Evolutionary conservation across 805 yeast genomes (phyloP).

Genomic region (Saccharomycopsis lassenensis): DNA sequence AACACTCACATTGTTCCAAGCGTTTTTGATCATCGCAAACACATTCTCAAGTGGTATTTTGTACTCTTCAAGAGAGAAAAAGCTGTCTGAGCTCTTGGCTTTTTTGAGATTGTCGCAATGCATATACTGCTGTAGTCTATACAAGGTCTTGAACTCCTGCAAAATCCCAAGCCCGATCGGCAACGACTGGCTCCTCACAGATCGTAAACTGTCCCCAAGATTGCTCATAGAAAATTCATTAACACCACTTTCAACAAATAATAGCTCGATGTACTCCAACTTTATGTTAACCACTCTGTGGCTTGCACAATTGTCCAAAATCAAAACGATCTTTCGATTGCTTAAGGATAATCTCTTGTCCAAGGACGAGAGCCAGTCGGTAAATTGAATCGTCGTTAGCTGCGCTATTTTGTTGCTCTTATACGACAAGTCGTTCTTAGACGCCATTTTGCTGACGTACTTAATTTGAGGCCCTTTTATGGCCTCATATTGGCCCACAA

Average conservation of each 20-base stretch:
- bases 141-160: slow-evolving; percentile 48
- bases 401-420: slow-evolving; percentile 52
- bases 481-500: slow-evolving; percentile 48
- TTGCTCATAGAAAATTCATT: not conserved
- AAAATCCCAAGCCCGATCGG: slow-evolving; percentile 58
- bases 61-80: slow-evolving; percentile 28
- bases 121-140: slow-evolving; percentile 45
- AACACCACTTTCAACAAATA: slow-evolving; percentile 12
- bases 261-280: slow-evolving; percentile 24
- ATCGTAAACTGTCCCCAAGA: not conserved
- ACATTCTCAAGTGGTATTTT: slow-evolving; percentile 43
- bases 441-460: slow-evolving; percentile 35
- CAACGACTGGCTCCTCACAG: slow-evolving; percentile 27
- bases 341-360: slow-evolving; percentile 44
- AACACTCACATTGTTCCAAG: slow-evolving; percentile 39
- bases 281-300: slow-evolving; percentile 48
- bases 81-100: slow-evolving; percentile 17
- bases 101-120: slow-evolving; percentile 18
- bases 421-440: slow-evolving; percentile 40
- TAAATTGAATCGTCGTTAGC: slow-evolving; percentile 52
- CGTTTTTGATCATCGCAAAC: slow-evolving; percentile 43
- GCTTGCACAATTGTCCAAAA: slow-evolving; percentile 51
- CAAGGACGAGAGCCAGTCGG: slow-evolving; percentile 47
- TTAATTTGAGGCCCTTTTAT: slow-evolving; percentile 31
- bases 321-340: slow-evolving; percentile 40